phyloP scores from a whole-genome alignment of 1,284 basidiomycete species.

The Apiotrichum porosum region DNA sequence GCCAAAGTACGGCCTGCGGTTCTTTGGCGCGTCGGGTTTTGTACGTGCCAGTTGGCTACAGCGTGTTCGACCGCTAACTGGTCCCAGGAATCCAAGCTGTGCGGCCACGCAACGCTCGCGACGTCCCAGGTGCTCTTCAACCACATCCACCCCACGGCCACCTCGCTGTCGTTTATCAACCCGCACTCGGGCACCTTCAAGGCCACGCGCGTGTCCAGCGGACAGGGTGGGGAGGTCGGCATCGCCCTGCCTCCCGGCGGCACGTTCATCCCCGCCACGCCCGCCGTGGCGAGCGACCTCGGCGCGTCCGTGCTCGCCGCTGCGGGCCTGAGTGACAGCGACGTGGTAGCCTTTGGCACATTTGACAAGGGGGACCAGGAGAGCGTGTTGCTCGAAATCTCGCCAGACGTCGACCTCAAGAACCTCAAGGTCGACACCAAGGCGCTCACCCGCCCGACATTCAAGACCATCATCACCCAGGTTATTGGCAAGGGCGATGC shows the following conservation, averaged over 20 bases:
- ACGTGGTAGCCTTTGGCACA: conserved; percentile 6
- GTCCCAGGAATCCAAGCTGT: conserved; percentile 31
- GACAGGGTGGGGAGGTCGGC: background rate
- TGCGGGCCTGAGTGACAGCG: background rate
- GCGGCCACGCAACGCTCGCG: conserved; percentile 38
- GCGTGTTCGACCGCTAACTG: background rate
- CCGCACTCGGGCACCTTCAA: conserved; percentile 19
- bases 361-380: conserved; percentile 1
- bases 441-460: background rate
- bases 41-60: background rate
- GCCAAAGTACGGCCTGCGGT: conserved; percentile 17
- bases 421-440: background rate
- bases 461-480: conserved; percentile 10
- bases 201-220: conserved; percentile 8
- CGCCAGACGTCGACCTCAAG: conserved; percentile 1
- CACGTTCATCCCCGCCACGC: background rate
- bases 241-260: background rate
- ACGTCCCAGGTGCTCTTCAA: conserved; percentile 15
- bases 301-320: background rate
- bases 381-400: conserved; percentile 6
- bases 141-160: conserved; percentile 16
- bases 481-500: background rate
- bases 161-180: conserved; percentile 19
- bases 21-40: conserved; percentile 30
- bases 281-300: background rate